Conservation (phyloP, 805 yeast species). For the Candida nemodendra region DNA sequence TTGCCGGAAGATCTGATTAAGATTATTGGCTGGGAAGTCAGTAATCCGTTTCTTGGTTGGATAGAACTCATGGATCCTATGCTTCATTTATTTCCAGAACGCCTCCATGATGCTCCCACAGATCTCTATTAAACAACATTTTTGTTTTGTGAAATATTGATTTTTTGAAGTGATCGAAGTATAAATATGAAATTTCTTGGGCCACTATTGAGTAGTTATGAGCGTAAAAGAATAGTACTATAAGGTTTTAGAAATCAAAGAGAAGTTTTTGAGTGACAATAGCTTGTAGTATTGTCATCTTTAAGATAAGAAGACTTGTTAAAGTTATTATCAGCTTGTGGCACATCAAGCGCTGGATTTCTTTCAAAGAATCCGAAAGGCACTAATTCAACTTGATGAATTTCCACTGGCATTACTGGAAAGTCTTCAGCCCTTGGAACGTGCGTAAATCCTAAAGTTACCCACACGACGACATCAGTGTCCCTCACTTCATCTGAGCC, state of each 20-base stretch:
- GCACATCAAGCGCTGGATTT: slow-evolving; percentile 78
- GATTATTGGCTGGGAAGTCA: slow-evolving; percentile 5
- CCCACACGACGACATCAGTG: slow-evolving; percentile 77
- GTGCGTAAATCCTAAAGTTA: slow-evolving; percentile 78
- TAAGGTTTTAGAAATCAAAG: too few species aligned
- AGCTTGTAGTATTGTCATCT: slow-evolving; percentile 14
- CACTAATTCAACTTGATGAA: slow-evolving; percentile 60
- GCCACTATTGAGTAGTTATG: too few species aligned
- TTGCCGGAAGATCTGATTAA: slow-evolving; percentile 4
- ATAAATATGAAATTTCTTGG: too few species aligned
- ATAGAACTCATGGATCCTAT: slow-evolving; percentile 8
- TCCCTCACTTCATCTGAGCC: slow-evolving; percentile 68
- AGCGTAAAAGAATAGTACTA: too few species aligned
- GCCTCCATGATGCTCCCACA: not conserved
- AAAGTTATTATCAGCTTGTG: slow-evolving; percentile 64
- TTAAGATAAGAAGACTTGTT: slow-evolving; percentile 56
- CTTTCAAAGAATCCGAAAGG: slow-evolving; percentile 75
- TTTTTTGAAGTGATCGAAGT: too few species aligned
- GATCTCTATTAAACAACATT: not conserved
- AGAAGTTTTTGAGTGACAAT: too few species aligned
- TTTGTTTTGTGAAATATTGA: too few species aligned
- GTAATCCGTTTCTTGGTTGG: slow-evolving; percentile 6
- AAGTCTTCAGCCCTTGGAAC: slow-evolving; percentile 82
- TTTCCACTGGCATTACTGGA: slow-evolving; percentile 89
- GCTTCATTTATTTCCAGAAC: slow-evolving; percentile 2